Evolutionary conservation across 345 rosid species (phyloP).

Genomic region (Clarkia xantiana): DNA sequence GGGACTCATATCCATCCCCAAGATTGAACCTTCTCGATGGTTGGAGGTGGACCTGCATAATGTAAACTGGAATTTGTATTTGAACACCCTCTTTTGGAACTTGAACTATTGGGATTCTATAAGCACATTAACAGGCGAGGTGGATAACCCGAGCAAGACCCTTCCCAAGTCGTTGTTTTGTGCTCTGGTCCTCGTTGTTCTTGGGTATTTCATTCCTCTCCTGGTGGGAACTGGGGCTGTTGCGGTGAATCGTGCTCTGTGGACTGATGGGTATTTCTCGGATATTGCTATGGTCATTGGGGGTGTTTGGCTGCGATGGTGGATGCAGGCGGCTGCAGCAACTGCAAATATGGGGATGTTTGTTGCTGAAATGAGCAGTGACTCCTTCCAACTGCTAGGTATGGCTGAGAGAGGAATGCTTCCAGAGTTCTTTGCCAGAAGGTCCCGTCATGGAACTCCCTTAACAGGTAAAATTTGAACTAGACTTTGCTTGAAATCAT

Average conservation of each 20-base stretch:
- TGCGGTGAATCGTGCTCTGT: slow-evolving; percentile 16
- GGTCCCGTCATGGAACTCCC: slow-evolving; percentile 21
- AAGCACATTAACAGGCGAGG: slow-evolving; percentile 26
- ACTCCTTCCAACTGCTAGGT: slow-evolving; percentile 26
- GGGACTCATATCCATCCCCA: slow-evolving; percentile 20
- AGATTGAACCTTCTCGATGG: slow-evolving; percentile 24
- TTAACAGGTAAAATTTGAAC: no score
- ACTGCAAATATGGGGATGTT: slow-evolving; percentile 26
- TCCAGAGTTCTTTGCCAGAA: slow-evolving; percentile 17
- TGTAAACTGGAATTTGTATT: slow-evolving; percentile 19
- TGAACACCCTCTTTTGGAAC: slow-evolving; percentile 24
- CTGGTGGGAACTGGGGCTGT: slow-evolving; percentile 21
- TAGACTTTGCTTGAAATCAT: no score
- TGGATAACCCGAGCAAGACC: slow-evolving; percentile 20
- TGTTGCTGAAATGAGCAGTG: slow-evolving; percentile 29
- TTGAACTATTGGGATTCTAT: slow-evolving; percentile 32
- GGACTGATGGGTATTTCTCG: slow-evolving; percentile 26
- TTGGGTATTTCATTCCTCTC: slow-evolving; percentile 19
- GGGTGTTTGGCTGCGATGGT: slow-evolving; percentile 22
- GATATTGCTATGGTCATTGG: slow-evolving; percentile 21
- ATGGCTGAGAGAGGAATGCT: slow-evolving; percentile 30
- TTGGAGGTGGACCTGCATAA: slow-evolving; percentile 11
- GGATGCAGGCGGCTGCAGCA: slow-evolving; percentile 28
- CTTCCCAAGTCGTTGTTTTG: slow-evolving; percentile 22
- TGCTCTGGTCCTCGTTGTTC: slow-evolving; percentile 20